A percentile compares a stretch with the other conserved stretches of the same genome.
These are phyloP conservation scores for Candida gigantensis DNA, from an alignment of 1,139 yeast species.

Conservation along the genomic window DNA sequence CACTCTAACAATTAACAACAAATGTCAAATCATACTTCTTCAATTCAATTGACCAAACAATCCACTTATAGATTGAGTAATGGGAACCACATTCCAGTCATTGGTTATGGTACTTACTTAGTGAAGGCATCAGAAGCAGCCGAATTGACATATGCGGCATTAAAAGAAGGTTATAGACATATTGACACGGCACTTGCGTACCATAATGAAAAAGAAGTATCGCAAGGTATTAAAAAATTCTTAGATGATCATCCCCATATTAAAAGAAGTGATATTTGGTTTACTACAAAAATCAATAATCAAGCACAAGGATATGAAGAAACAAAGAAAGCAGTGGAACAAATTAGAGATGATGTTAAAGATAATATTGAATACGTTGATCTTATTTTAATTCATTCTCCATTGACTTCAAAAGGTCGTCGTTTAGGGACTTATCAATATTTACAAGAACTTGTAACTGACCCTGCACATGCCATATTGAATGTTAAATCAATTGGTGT, in stretches of 20 bases:
- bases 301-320: constrained; percentile 59
- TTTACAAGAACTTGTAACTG: constrained; percentile 34
- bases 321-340: constrained; percentile 54
- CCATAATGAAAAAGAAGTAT: constrained; percentile 52
- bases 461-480: constrained; percentile 30
- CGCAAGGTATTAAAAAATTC: constrained; percentile 39
- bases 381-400: constrained; percentile 39
- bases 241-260: constrained; percentile 38
- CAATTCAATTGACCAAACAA: constrained; percentile 31
- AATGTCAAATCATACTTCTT: constrained; percentile 15
- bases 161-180: constrained; percentile 69
- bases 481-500: constrained; percentile 43
- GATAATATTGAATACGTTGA: constrained; percentile 48
- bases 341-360: constrained; percentile 32
- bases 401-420: constrained; percentile 28
- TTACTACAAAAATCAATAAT: constrained; percentile 63
- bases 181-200: constrained; percentile 48
- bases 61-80: constrained; percentile 37
- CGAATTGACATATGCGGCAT: constrained; percentile 39
- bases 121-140: constrained; percentile 26
- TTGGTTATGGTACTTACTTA: constrained; percentile 40
- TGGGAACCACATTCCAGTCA: constrained; percentile 40
- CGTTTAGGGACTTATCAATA: constrained; percentile 44
- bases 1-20: background rate
- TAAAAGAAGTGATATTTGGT: constrained; percentile 34